These are phyloP conservation scores for Trichoderma atrobrunneum DNA, from an alignment of 2,329 filamentous ascomycete genomes.

Conservation along the genomic window DNA sequence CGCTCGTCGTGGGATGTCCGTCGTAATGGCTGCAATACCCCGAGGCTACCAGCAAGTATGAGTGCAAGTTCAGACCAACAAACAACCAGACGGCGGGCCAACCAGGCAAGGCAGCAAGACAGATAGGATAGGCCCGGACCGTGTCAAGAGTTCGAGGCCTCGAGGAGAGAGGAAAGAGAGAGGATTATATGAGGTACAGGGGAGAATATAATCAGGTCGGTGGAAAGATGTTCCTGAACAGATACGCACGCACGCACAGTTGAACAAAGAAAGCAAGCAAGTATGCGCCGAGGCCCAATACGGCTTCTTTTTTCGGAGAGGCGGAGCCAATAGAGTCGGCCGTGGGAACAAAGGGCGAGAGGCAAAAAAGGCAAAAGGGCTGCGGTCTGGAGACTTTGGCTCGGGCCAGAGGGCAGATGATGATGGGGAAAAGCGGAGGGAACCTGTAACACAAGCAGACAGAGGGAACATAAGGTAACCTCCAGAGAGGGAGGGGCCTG, in stretches of 20 bases:
- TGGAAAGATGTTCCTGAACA: not conserved
- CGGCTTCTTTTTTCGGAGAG: not conserved
- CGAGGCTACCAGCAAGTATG: conserved; percentile 1
- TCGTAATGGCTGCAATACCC: not conserved
- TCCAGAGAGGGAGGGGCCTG: not conserved
- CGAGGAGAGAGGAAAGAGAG: not conserved
- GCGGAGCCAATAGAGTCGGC: not conserved
- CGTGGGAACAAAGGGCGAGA: not conserved
- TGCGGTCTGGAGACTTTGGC: not conserved
- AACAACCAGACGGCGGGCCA: not conserved
- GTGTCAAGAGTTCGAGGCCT: not conserved
- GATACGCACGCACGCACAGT: not conserved
- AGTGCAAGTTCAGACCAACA: not conserved
- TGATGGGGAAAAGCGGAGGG: conserved; percentile 3
- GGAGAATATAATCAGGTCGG: not conserved
- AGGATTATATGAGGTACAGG: not conserved
- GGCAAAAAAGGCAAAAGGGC: not conserved
- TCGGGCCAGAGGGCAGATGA: conserved; percentile 3
- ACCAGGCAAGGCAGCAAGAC: not conserved
- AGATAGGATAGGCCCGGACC: not conserved
- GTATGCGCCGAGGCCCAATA: not conserved
- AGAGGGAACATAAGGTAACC: not conserved
- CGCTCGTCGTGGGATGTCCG: not conserved
- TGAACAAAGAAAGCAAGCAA: not conserved
- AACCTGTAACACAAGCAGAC: not conserved